These are phyloP conservation scores for Suillus placidus DNA, from an alignment of 768 basidiomycete genomes.

Conservation along the genomic window DNA sequence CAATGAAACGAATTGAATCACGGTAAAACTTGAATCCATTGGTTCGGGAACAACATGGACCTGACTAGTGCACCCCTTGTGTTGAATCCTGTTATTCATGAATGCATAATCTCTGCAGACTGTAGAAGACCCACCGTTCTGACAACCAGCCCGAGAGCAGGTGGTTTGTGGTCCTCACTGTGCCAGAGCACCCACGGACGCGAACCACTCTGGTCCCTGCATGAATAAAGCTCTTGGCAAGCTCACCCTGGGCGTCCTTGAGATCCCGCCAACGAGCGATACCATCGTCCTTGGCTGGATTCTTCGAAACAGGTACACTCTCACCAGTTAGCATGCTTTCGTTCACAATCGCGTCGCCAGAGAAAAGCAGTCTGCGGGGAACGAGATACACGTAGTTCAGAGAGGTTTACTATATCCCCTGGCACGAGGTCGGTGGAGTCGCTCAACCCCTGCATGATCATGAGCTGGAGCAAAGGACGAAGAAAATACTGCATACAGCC, in stretches of 20 bases:
- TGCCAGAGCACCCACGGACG: conserved; percentile 64
- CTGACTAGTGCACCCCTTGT: conserved; percentile 95
- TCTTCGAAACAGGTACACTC: conserved; percentile 94
- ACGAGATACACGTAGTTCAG: conserved; percentile 64
- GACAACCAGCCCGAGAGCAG: conserved; percentile 82
- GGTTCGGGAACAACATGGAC: conserved; percentile 98
- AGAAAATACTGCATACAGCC: conserved; percentile 55
- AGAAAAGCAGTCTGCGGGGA: conserved; percentile 94
- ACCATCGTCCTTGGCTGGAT: conserved; percentile 79
- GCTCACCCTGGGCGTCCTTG: conserved; percentile 60
- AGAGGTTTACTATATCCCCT: conserved; percentile 92
- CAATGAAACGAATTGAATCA: conserved; percentile 88
- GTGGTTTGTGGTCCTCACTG: conserved; percentile 53
- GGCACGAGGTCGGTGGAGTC: conserved; percentile 85
- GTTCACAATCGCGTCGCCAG: conserved; percentile 97
- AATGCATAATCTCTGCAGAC: not conserved
- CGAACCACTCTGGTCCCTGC: conserved; percentile 90
- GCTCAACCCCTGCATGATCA: conserved; percentile 57
- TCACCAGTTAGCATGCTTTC: conserved; percentile 99
- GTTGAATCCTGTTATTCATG: conserved; percentile 71
- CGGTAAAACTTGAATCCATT: conserved; percentile 99
- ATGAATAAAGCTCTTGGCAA: conserved; percentile 84
- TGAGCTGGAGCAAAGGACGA: conserved; percentile 7
- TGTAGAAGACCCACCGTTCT: conserved; percentile 60
- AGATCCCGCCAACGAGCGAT: conserved; percentile 69